These are phyloP conservation scores for Aspergillus niger DNA, from an alignment of 2,329 filamentous ascomycete genomes.

Conservation along the genomic window DNA sequence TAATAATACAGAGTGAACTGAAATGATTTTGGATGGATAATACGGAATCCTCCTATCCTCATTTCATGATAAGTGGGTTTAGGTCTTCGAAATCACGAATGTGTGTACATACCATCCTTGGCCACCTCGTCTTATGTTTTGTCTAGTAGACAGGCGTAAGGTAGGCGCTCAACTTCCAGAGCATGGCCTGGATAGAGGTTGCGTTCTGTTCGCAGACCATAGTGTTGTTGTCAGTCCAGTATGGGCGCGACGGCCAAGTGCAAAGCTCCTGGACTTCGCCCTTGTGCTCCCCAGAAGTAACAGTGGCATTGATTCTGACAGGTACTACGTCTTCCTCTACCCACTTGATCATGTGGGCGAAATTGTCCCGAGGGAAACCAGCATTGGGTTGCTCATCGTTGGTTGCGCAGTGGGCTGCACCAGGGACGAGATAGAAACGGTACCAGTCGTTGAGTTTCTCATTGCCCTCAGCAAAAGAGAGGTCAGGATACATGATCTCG, in stretches of 20 bases:
- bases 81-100: too few relatives aligned
- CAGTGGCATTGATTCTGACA: background rate
- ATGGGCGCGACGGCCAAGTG: constrained; percentile 1
- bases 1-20: too few relatives aligned
- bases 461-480: background rate
- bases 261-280: background rate
- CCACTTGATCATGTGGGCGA: background rate
- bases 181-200: background rate
- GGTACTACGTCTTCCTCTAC: background rate
- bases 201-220: constrained; percentile 1
- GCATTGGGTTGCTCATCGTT: constrained; percentile 3
- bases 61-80: too few relatives aligned
- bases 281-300: background rate
- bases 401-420: background rate
- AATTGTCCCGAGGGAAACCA: background rate
- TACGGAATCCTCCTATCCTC: too few relatives aligned
- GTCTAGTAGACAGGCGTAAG: too few relatives aligned
- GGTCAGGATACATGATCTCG: background rate
- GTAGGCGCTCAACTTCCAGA: background rate
- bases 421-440: background rate
- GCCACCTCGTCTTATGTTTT: too few relatives aligned
- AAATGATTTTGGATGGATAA: too few relatives aligned
- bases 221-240: constrained; percentile 1
- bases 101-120: too few relatives aligned
- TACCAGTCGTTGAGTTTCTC: background rate